phyloP scores from a whole-genome alignment of 2,329 filamentous ascomycete genomes.

The Knufia petricola region DNA sequence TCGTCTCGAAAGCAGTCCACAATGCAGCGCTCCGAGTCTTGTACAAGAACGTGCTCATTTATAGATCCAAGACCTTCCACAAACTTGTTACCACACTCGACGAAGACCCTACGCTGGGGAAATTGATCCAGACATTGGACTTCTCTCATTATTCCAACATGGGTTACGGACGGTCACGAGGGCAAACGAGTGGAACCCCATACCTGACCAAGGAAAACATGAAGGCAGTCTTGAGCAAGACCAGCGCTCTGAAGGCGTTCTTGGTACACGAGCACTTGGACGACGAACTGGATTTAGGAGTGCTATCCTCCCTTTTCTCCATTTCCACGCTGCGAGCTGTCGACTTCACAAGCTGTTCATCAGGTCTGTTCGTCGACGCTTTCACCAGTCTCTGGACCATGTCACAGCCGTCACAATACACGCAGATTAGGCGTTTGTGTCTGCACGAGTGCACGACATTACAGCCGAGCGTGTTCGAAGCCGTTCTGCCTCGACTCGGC shows the following conservation, averaged over 20 bases:
- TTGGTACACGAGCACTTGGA: conserved; percentile 73
- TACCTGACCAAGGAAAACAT: conserved; percentile 69
- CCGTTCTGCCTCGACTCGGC: conserved; percentile 58
- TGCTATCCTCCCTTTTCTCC: conserved; percentile 61
- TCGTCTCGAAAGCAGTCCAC: conserved; percentile 67
- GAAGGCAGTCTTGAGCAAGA: conserved; percentile 59
- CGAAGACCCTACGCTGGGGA: conserved; percentile 58
- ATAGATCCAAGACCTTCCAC: conserved; percentile 72
- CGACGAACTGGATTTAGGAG: conserved; percentile 58
- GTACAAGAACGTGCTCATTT: conserved; percentile 71
- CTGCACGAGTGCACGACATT: conserved; percentile 71
- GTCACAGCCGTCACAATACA: conserved; percentile 39
- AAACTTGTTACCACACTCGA: conserved; percentile 65
- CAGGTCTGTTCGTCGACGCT: conserved; percentile 54
- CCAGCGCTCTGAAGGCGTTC: conserved; percentile 67
- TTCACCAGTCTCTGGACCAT: conserved; percentile 48
- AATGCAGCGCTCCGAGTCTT: conserved; percentile 63
- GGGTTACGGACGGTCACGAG: conserved; percentile 63
- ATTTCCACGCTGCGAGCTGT: conserved; percentile 56
- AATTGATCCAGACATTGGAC: conserved; percentile 67
- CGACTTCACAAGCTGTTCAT: conserved; percentile 70
- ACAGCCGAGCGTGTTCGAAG: conserved; percentile 56
- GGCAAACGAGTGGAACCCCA: conserved; percentile 63
- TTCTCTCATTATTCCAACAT: conserved; percentile 80
- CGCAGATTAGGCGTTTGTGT: conserved; percentile 55